These are phyloP conservation scores for Globisporangium nodosum DNA, from an alignment of 352 stramenopile species.

Conservation along the genomic window DNA sequence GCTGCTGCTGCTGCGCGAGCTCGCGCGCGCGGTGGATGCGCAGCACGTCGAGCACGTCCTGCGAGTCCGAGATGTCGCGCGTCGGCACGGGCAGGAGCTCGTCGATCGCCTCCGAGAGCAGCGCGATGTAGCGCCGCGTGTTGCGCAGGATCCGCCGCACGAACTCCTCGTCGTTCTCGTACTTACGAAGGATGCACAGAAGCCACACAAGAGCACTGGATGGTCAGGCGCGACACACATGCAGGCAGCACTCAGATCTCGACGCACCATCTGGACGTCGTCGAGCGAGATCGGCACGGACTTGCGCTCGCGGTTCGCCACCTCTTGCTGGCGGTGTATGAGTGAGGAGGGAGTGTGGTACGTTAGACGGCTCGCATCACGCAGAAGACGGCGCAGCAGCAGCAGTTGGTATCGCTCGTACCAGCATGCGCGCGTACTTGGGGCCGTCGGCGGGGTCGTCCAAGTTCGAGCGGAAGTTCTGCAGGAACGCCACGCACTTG, in stretches of 20 bases:
- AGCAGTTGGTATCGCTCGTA: slow-evolving; percentile 11
- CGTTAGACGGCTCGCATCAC: too few species aligned
- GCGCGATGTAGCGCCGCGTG: slow-evolving; percentile 81
- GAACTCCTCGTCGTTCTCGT: slow-evolving; percentile 79
- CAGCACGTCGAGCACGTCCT: slow-evolving; percentile 84
- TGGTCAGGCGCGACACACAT: neutral
- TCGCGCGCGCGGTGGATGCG: slow-evolving; percentile 74
- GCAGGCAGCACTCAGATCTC: neutral
- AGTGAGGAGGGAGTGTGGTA: neutral
- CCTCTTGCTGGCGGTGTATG: slow-evolving; percentile 55
- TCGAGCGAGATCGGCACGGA: slow-evolving; percentile 77
- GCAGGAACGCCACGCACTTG: slow-evolving; percentile 73
- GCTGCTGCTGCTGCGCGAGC: slow-evolving; percentile 46
- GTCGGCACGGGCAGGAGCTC: slow-evolving; percentile 81
- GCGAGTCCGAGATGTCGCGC: slow-evolving; percentile 66
- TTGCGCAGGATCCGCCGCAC: slow-evolving; percentile 83
- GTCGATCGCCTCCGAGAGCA: slow-evolving; percentile 87
- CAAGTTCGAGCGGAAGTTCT: slow-evolving; percentile 71
- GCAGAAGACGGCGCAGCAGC: neutral
- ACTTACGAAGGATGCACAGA: slow-evolving; percentile 21
- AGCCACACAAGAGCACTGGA: neutral
- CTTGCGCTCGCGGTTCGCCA: slow-evolving; percentile 80
- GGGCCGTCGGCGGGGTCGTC: slow-evolving; percentile 49
- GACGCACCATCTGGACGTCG: slow-evolving; percentile 72
- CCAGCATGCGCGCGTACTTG: slow-evolving; percentile 81